phyloP scores from a whole-genome alignment of 345 rosid species.

The Draba incana region DNA sequence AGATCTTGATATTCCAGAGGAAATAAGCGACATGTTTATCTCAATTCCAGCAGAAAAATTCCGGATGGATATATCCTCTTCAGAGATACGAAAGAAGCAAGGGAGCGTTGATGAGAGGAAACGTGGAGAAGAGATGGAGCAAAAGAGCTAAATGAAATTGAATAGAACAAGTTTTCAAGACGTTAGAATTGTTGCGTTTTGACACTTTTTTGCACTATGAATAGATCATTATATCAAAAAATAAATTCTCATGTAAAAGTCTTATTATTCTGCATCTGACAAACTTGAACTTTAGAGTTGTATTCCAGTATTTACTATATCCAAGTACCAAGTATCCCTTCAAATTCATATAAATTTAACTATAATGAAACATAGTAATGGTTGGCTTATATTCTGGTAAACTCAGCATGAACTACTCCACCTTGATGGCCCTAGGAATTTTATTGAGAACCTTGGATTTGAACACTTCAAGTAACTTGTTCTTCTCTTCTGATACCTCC shows the following conservation, averaged over 20 bases:
- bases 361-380: background rate
- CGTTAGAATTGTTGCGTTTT: no score
- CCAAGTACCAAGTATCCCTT: background rate
- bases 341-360: constrained; percentile 11
- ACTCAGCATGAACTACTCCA: constrained; percentile 13
- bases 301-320: background rate
- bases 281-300: background rate
- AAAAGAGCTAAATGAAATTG: no score
- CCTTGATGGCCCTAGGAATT: constrained; percentile 33
- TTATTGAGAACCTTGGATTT: constrained; percentile 23
- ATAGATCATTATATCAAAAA: no score
- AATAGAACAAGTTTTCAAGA: no score
- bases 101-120: constrained; percentile 19
- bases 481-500: constrained; percentile 19
- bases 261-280: background rate
- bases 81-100: constrained; percentile 56
- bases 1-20: constrained; percentile 76
- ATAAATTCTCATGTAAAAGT: no score
- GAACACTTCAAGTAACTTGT: constrained; percentile 10
- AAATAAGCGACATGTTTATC: constrained; percentile 65
- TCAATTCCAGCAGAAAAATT: constrained; percentile 71
- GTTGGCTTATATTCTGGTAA: background rate
- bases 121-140: no score
- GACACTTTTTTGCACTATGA: no score
- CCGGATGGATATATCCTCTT: constrained; percentile 79